Percentiles rank a stretch among this genome's conserved stretches.
Evolutionary conservation across 2,329 filamentous ascomycete genomes (phyloP).

Genomic region (Aspergillus sojae): DNA sequence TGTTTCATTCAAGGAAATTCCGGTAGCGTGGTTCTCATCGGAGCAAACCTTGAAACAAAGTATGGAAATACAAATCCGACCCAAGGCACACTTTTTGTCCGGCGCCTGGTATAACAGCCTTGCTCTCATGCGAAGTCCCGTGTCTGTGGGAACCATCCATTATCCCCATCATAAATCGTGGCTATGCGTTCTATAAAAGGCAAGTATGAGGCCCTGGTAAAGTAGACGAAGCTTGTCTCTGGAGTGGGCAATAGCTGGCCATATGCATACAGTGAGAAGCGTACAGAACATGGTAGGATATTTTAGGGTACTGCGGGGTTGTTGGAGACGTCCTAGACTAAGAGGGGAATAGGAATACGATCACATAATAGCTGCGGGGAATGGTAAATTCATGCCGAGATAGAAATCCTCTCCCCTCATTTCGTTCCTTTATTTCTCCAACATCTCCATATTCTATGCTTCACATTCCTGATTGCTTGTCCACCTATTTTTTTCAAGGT

Average conservation of each 20-base stretch:
- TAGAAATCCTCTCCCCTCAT: neutral
- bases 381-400: neutral
- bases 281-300: too few relatives aligned
- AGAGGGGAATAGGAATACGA: neutral
- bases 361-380: neutral
- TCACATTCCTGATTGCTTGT: neutral
- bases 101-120: too few relatives aligned
- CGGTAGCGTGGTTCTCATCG: neutral
- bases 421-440: neutral
- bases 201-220: too few relatives aligned
- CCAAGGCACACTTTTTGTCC: neutral
- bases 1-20: neutral
- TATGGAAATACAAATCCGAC: neutral
- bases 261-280: too few relatives aligned
- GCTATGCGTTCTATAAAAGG: too few relatives aligned
- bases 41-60: neutral
- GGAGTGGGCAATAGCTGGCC: too few relatives aligned
- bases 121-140: too few relatives aligned
- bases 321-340: neutral
- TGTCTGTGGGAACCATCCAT: too few relatives aligned
- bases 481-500: neutral
- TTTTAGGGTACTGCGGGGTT: too few relatives aligned
- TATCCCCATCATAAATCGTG: too few relatives aligned
- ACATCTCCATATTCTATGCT: neutral
- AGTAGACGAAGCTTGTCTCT: too few relatives aligned